Evolutionary conservation across 1,139 yeast species (phyloP).

Genomic region (Sugiyamaella paludigena): DNA sequence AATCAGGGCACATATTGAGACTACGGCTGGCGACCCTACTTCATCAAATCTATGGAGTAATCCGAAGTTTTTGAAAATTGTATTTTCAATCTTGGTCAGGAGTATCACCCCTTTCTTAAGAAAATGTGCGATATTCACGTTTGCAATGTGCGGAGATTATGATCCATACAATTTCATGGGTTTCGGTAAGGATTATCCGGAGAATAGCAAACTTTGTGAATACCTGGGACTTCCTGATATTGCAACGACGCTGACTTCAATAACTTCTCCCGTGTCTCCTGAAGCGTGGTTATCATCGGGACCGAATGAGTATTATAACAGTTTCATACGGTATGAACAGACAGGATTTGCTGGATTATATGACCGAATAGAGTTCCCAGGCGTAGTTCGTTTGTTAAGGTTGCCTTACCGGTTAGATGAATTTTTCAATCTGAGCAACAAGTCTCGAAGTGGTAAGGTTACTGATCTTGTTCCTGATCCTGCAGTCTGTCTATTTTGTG

Average conservation of each 20-base stretch:
- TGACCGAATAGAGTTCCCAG: constrained; percentile 59
- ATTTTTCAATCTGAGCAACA: constrained; percentile 46
- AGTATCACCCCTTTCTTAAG: constrained; percentile 67
- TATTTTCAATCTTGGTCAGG: constrained; percentile 57
- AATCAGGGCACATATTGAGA: constrained; percentile 20
- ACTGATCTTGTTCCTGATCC: constrained; percentile 57
- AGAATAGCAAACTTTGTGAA: constrained; percentile 56
- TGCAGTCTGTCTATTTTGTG: constrained; percentile 85
- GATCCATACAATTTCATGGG: constrained; percentile 41
- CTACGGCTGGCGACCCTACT: constrained; percentile 4
- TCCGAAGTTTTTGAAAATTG: constrained; percentile 31
- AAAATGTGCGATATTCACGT: constrained; percentile 58
- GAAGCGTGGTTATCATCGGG: too few species aligned
- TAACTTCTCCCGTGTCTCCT: too few species aligned
- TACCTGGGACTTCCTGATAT: constrained; percentile 53
- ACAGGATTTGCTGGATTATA: too few species aligned
- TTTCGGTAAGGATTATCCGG: constrained; percentile 36
- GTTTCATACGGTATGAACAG: not conserved
- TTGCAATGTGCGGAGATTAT: constrained; percentile 57
- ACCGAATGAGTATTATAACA: not conserved
- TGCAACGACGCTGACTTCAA: constrained; percentile 29
- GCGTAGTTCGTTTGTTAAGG: constrained; percentile 54
- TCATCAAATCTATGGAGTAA: constrained; percentile 23
- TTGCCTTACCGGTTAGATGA: constrained; percentile 69
- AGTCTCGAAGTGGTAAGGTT: constrained; percentile 8